phyloP scores from a whole-genome alignment of 345 rosid species.

The Arabidopsis arenosa region DNA sequence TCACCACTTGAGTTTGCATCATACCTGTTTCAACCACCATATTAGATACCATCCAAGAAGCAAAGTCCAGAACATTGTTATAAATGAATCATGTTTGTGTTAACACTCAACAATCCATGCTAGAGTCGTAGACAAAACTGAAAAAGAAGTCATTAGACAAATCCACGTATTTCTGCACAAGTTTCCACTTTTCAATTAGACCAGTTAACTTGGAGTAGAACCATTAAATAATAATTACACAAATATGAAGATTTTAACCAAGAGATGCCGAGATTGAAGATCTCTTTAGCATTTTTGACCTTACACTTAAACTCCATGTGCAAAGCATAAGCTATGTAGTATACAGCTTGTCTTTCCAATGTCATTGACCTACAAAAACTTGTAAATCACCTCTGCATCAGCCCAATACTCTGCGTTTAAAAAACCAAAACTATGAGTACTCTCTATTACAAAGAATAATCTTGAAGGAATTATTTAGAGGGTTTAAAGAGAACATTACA shows the following conservation, averaged over 20 bases:
- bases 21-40: constrained; percentile 52
- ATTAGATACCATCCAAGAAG: neutral
- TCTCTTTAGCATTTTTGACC: constrained; percentile 77
- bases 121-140: neutral
- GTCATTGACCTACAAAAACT: constrained; percentile 78
- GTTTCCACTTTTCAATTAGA: constrained; percentile 8
- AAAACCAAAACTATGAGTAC: neutral
- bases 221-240: neutral
- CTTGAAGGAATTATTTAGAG: constrained; percentile 1
- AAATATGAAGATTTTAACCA: constrained; percentile 46
- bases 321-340: constrained; percentile 69
- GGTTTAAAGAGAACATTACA: constrained; percentile 49
- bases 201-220: neutral
- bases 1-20: constrained; percentile 98
- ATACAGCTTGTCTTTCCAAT: constrained; percentile 70
- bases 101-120: neutral
- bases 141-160: neutral
- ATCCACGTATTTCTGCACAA: constrained; percentile 51
- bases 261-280: constrained; percentile 70
- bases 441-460: neutral
- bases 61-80: neutral
- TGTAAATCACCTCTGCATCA: constrained; percentile 78
- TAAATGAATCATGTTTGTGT: neutral
- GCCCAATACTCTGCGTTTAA: constrained; percentile 79
- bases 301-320: constrained; percentile 81